Conservation (phyloP, 257 asterid species). For the Fraxinus quadrangulata region DNA sequence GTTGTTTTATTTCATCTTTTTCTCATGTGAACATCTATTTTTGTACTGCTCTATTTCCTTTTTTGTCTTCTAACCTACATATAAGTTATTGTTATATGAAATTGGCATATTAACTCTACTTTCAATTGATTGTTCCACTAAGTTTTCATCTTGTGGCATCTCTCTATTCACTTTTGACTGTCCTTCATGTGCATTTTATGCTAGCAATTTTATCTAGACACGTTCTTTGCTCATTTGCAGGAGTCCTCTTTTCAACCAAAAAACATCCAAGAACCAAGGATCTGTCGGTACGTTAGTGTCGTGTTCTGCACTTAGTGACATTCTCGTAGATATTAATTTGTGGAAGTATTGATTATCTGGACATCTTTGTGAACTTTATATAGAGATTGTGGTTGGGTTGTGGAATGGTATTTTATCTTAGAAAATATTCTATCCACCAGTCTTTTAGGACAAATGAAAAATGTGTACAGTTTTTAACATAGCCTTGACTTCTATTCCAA, state of each 20-base stretch:
- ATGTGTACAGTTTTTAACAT: background rate
- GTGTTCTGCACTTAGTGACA: slow-evolving; percentile 11
- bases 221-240: slow-evolving; percentile 45
- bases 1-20: background rate
- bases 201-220: slow-evolving; percentile 18
- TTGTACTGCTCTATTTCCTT: background rate
- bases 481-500: background rate
- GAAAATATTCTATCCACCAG: background rate
- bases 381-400: background rate
- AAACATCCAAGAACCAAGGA: slow-evolving; percentile 97
- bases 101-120: background rate
- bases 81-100: background rate
- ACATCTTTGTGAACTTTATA: background rate
- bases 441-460: background rate
- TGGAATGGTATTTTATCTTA: background rate
- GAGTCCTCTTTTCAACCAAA: slow-evolving; percentile 88
- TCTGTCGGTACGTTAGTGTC: slow-evolving; percentile 62
- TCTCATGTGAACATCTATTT: background rate
- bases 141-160: background rate
- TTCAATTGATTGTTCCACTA: background rate
- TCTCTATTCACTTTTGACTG: background rate
- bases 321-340: slow-evolving; percentile 8
- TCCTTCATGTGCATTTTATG: background rate
- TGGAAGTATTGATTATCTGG: slow-evolving; percentile 5
- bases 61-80: background rate